Conservation (phyloP, 257 asterid species). For the Haberlea rhodopensis region DNA sequence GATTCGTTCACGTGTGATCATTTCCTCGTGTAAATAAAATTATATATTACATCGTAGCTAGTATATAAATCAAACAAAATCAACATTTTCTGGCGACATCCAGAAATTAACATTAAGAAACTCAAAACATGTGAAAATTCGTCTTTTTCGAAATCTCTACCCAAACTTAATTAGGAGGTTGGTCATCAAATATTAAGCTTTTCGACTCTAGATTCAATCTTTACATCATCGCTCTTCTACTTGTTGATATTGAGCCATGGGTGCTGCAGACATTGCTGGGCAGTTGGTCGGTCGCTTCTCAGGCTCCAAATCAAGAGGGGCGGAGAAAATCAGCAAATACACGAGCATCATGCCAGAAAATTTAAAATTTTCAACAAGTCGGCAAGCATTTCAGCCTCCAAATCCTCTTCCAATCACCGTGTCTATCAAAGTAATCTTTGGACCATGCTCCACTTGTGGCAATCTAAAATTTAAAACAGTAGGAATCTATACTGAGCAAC, state of each 20-base stretch:
- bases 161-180: slow-evolving; percentile 56
- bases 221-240: slow-evolving; percentile 35
- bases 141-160: slow-evolving; percentile 37
- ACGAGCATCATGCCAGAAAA: slow-evolving; percentile 62
- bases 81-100: slow-evolving; percentile 28
- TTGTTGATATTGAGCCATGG: slow-evolving; percentile 63
- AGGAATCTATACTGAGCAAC: slow-evolving; percentile 26
- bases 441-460: slow-evolving; percentile 78
- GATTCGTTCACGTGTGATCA: slow-evolving; percentile 33
- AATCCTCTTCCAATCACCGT: slow-evolving; percentile 94
- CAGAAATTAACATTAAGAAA: slow-evolving; percentile 35
- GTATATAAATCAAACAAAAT: slow-evolving; percentile 39
- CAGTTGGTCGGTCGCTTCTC: slow-evolving; percentile 92
- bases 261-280: slow-evolving; percentile 82
- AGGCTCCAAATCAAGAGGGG: slow-evolving; percentile 83
- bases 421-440: slow-evolving; percentile 84
- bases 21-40: slow-evolving; percentile 34
- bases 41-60: slow-evolving; percentile 40
- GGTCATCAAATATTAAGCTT: slow-evolving; percentile 54
- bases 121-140: slow-evolving; percentile 32
- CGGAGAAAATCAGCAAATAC: slow-evolving; percentile 64
- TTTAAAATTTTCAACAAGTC: slow-evolving; percentile 65
- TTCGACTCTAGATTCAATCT: slow-evolving; percentile 44
- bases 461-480: slow-evolving; percentile 47
- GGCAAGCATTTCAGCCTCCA: slow-evolving; percentile 71